A percentile compares a stretch with the other conserved stretches of the same genome.
phyloP scores from a whole-genome alignment of 192 early-diverging fungal species.

The Phycomyces nitens region DNA sequence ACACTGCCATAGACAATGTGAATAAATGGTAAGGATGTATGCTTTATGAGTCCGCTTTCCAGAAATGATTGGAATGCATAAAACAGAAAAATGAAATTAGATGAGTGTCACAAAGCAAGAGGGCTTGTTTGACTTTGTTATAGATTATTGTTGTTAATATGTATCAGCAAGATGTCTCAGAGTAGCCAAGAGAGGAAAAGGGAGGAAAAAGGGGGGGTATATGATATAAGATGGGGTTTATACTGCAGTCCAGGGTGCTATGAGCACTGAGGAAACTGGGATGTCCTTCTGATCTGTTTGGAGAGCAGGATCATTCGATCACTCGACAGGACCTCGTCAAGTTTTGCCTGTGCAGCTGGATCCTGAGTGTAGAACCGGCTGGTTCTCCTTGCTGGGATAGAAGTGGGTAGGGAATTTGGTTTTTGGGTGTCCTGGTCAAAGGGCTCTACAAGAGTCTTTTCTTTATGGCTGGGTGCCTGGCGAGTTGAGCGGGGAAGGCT shows the following conservation, averaged over 20 bases:
- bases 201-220: too few relatives aligned
- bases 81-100: too few relatives aligned
- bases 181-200: too few relatives aligned
- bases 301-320: slow-evolving; percentile 9
- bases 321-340: slow-evolving; percentile 1
- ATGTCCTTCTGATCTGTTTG: neutral
- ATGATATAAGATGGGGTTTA: neutral
- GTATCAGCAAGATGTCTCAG: too few relatives aligned
- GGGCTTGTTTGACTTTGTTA: too few relatives aligned
- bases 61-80: too few relatives aligned
- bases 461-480: neutral
- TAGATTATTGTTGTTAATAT: too few relatives aligned
- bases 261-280: neutral
- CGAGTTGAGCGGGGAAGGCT: neutral
- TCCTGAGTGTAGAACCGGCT: slow-evolving; percentile 12
- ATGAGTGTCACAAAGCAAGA: too few relatives aligned
- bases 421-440: neutral
- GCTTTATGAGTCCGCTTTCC: too few relatives aligned
- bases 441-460: neutral
- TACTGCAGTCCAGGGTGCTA: neutral
- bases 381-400: slow-evolving; percentile 11
- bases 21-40: too few relatives aligned
- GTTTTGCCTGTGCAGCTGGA: slow-evolving; percentile 8
- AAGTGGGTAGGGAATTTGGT: neutral
- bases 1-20: too few relatives aligned